Base-by-base conservation (phyloP, 1,284 basidiomycete genomes). In the Cystobasidium pallidum region DNA sequence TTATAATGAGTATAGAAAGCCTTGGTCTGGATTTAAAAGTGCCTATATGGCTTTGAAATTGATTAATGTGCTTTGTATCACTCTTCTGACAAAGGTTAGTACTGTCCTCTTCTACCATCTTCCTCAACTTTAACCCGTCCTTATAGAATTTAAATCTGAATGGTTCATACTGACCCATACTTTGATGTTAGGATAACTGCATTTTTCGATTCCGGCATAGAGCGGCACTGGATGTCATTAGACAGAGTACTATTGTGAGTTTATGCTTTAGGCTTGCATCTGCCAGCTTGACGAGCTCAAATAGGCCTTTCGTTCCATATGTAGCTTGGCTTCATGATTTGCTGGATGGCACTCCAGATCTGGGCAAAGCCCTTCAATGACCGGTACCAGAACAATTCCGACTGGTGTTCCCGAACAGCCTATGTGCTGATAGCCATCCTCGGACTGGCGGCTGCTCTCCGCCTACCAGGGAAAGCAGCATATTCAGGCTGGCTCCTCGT, bases 1-100 rank as follows among this genome's bases (percentile, higher is more conserved):
- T 2, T 91, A 91, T 78, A 85, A 83, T 70, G 89, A 85, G n/a
- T 90, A 87, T 77, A 86, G 89, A 19, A 83, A 87, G 13, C 84
- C 84, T 15, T 90, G 88, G 88, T 88, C 76, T 2, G 28, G 61
- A 8, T 79, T 81, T 76, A 81, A 81, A 64, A 75, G 79, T 3
- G 74, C 81, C 43, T 81, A 59, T 67, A 76, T 77, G 73, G 32
- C 66, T 34, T 87, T 88, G 51, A 92, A 91, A 80, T 83, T 91
- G 47, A 85, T 85, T 75, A 86, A 87, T 19, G 82, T 91, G 8
- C 77, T 90, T 34, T 84, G 89, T 59, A 85, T 89, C 54, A 86
- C 89, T 3, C 80, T 91, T 52, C 83, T 91, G 73, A 85, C 78
- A 24, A 79, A 80, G 68, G 68, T 71, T 30, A 61, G 66, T 49